Evolutionary conservation across 2,329 filamentous ascomycete species (phyloP).

Genomic region (Juglanconis oblonga): DNA sequence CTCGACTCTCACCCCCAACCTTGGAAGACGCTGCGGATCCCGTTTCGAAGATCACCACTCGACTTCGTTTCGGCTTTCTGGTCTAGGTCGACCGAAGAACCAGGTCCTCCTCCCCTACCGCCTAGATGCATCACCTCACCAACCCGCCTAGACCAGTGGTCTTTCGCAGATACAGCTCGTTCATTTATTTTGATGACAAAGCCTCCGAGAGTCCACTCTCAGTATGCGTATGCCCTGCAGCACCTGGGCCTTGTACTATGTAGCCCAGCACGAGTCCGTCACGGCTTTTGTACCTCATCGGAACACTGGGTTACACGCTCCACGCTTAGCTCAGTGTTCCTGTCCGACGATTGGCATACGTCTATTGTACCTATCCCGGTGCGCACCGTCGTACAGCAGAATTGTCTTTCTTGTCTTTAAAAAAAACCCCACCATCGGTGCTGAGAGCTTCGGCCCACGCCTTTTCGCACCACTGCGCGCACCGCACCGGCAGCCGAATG

Average conservation of each 20-base stretch:
- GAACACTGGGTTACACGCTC: background rate
- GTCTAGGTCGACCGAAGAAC: background rate
- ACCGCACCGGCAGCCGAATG: background rate
- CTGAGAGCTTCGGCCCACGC: background rate
- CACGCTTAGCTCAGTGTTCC: background rate
- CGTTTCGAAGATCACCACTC: constrained; percentile 3
- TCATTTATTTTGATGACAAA: background rate
- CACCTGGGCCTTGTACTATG: background rate
- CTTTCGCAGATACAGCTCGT: background rate
- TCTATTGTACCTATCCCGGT: too few relatives aligned
- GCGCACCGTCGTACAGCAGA: too few relatives aligned
- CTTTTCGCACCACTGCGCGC: background rate
- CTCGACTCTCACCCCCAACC: background rate
- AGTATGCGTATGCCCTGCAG: background rate
- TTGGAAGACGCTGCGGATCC: background rate
- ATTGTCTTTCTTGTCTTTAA: too few relatives aligned
- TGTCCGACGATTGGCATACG: background rate
- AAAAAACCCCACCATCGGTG: too few relatives aligned
- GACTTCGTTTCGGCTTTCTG: background rate
- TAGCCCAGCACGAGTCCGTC: too few relatives aligned
- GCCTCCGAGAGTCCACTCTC: background rate
- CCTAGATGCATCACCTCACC: background rate
- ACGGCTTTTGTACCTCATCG: background rate
- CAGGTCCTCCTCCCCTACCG: background rate
- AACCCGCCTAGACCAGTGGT: background rate